These are phyloP conservation scores for Alternaria longipes DNA, from an alignment of 2,329 filamentous ascomycete genomes.

Conservation along the genomic window DNA sequence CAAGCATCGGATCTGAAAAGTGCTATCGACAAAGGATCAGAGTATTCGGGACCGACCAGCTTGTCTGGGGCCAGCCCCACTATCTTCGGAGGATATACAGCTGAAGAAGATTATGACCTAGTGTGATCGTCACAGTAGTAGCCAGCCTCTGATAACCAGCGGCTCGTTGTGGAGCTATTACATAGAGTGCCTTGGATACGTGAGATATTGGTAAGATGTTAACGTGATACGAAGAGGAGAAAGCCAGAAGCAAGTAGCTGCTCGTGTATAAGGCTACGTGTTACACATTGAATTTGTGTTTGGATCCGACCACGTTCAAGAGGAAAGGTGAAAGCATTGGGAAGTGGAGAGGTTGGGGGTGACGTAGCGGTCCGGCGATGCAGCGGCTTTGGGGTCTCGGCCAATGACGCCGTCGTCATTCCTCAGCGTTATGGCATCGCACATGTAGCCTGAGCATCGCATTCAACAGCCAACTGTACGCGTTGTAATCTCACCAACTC, in stretches of 20 bases:
- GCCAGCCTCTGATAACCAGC: too few relatives aligned
- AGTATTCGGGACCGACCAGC: too few relatives aligned
- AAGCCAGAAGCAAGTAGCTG: not conserved
- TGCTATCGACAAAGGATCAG: too few relatives aligned
- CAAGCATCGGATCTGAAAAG: too few relatives aligned
- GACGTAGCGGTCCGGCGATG: not conserved
- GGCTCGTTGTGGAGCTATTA: not conserved
- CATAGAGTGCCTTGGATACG: not conserved
- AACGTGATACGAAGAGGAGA: not conserved
- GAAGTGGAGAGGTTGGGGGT: not conserved
- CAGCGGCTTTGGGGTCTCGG: conserved; percentile 13
- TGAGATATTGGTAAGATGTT: not conserved
- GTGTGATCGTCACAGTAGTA: too few relatives aligned
- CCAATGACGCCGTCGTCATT: conserved; percentile 11
- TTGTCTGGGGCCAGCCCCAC: too few relatives aligned
- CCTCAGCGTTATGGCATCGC: not conserved
- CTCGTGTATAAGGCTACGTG: not conserved
- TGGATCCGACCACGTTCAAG: not conserved
- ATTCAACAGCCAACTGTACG: not conserved
- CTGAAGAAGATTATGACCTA: too few relatives aligned
- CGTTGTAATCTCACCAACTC: not conserved
- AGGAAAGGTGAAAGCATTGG: not conserved
- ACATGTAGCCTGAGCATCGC: not conserved
- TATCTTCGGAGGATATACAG: too few relatives aligned
- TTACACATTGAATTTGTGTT: not conserved